Evolutionary conservation across 176 grass and related monocot genomes (phyloP), one percentile per base, ranked within the genome.

Genomic region (Sorghum bicolor): DNA sequence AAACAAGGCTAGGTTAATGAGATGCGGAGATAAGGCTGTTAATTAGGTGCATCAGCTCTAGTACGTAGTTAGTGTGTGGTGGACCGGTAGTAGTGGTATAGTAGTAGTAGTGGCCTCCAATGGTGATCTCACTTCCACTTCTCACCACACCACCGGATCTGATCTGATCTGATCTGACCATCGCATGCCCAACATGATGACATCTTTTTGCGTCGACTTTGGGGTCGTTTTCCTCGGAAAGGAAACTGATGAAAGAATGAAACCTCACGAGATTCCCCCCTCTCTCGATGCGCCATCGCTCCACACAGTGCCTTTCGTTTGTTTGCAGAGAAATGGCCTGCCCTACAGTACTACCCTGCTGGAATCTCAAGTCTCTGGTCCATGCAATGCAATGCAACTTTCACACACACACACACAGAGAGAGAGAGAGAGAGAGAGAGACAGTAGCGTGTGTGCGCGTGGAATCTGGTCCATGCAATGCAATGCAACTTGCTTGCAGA

Each of bases 151-250:
- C 67, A 64, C 41, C 39, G 16, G n/a, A 80, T 80, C 57, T 5
- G 32, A 78, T 72, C 29, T 44, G 11, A 44, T 44, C 34, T 6
- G 34, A 36, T 36, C 34, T 33, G 13, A 52, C 5, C 17, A 16
- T 75, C 5, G 48, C 17, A 16, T 75, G 41, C 30, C 50, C 19
- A 53, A 22, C 70, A 16, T 1, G 14, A 48, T 48, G 15, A 5
- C 2, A n/a, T 40, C 44, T n/a, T 31, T 31, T 53, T 53, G 47
- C 48, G 22, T 11, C n/a, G n/a, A n/a, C 10, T 44, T 5, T 28
- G 4, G 10, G 2, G 26, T 53, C 44, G 62, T 86, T 86, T 75
- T 86, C 77, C 13, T 83, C 19, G 7, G 2, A 72, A 88, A 88
- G 66, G 53, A 14, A 31, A 65, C 19, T n/a, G n/a, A n/a, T n/a